Percentiles rank a stretch among this genome's conserved stretches.
These are phyloP conservation scores for Astrocystis sublimbata DNA, from an alignment of 495 filamentous ascomycete genomes.

Conservation along the genomic window DNA sequence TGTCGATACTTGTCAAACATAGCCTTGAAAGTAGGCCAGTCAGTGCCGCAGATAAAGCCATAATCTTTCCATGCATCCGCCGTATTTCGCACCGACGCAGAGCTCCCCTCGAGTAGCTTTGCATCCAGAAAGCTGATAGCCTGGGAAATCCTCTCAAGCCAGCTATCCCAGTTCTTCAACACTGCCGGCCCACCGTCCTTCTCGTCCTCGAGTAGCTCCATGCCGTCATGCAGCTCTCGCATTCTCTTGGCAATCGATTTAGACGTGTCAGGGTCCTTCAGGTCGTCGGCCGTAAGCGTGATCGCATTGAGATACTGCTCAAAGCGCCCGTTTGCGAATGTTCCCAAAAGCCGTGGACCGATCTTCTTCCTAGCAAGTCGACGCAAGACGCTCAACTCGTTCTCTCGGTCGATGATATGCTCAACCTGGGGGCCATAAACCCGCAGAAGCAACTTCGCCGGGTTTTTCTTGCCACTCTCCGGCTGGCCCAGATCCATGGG, in stretches of 20 bases:
- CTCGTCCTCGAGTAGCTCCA: constrained; percentile 80
- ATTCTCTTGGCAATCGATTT: constrained; percentile 98
- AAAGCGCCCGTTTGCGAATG: constrained; percentile 93
- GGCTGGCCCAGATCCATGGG: constrained; percentile 57
- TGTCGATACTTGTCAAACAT: constrained; percentile 75
- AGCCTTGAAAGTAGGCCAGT: constrained; percentile 76
- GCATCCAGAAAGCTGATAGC: constrained; percentile 76
- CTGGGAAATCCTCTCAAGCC: constrained; percentile 77
- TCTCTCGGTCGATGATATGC: constrained; percentile 91
- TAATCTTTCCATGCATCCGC: constrained; percentile 62
- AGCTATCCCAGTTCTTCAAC: constrained; percentile 94
- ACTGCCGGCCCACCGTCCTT: constrained; percentile 75
- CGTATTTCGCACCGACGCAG: constrained; percentile 23
- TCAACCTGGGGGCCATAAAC: constrained; percentile 96
- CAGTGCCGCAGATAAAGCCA: constrained; percentile 79
- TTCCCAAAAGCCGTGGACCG: constrained; percentile 88
- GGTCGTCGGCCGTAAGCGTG: constrained; percentile 72
- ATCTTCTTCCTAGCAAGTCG: constrained; percentile 90
- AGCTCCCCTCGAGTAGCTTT: constrained; percentile 48
- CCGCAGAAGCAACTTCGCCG: constrained; percentile 76
- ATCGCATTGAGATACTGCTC: constrained; percentile 87
- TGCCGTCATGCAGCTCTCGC: constrained; percentile 91
- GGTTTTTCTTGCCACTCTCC: constrained; percentile 40
- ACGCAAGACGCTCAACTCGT: constrained; percentile 81
- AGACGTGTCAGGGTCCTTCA: constrained; percentile 79